phyloP scores from a whole-genome alignment of 2,329 filamentous ascomycete genomes.

The Xylaria multiplex region DNA sequence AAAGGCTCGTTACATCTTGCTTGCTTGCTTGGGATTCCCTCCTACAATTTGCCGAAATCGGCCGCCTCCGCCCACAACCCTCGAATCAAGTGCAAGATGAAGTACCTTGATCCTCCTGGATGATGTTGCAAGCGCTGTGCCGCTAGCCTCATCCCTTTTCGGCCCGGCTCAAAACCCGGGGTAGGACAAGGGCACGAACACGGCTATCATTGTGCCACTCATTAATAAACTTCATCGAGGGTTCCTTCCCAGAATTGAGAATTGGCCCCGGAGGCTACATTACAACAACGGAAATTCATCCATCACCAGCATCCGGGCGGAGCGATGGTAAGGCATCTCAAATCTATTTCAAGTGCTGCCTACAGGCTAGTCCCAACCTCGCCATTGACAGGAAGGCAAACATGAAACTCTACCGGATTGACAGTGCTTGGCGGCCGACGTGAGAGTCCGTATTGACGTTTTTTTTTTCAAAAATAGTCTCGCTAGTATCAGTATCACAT shows the following conservation, averaged over 20 bases:
- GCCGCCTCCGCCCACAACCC: slow-evolving; percentile 28
- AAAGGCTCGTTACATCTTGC: slow-evolving; percentile 32
- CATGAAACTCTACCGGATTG: slow-evolving; percentile 18
- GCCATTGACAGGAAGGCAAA: slow-evolving; percentile 10
- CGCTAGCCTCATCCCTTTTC: slow-evolving; percentile 39
- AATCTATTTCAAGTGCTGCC: slow-evolving; percentile 23
- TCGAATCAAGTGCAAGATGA: slow-evolving; percentile 14
- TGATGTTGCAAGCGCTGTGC: slow-evolving; percentile 26
- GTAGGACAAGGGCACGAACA: slow-evolving; percentile 38
- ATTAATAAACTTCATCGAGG: slow-evolving; percentile 15
- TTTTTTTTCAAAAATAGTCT: slow-evolving; percentile 27
- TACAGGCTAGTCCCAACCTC: slow-evolving; percentile 18
- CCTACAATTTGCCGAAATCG: slow-evolving; percentile 23
- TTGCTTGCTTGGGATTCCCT: slow-evolving; percentile 4
- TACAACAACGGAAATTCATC: slow-evolving; percentile 2
- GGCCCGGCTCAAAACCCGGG: slow-evolving; percentile 43
- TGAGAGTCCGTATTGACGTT: slow-evolving; percentile 12
- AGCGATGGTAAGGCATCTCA: slow-evolving; percentile 13
- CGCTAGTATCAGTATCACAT: slow-evolving; percentile 28
- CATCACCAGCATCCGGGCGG: slow-evolving; percentile 9
- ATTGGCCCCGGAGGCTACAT: slow-evolving; percentile 10
- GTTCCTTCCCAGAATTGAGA: not conserved
- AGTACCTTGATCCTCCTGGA: slow-evolving; percentile 24
- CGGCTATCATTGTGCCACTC: slow-evolving; percentile 8
- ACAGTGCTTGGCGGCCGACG: not conserved